These are phyloP conservation scores for Penicillium desertorum DNA, from an alignment of 495 filamentous ascomycete species.

Conservation along the genomic window DNA sequence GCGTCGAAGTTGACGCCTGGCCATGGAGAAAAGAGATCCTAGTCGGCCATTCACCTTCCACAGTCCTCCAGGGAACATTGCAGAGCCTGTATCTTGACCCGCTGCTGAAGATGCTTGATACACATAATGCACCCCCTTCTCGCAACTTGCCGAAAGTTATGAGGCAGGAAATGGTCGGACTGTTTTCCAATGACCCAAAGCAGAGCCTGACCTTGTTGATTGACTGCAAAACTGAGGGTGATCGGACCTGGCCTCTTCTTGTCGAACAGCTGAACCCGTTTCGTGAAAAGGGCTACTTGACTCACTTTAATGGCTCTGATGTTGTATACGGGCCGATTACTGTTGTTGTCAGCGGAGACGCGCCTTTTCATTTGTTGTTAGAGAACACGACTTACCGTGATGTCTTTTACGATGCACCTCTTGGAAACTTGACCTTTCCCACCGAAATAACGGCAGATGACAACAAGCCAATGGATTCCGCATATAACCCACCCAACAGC, in stretches of 20 bases:
- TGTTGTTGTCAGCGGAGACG: constrained; percentile 66
- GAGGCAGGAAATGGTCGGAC: constrained; percentile 39
- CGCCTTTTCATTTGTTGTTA: constrained; percentile 46
- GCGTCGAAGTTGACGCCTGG: constrained; percentile 77
- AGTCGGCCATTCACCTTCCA: constrained; percentile 44
- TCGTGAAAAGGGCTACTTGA: constrained; percentile 57
- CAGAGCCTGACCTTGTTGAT: constrained; percentile 35
- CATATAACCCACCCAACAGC: constrained; percentile 35
- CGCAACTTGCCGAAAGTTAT: not conserved
- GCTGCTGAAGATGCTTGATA: constrained; percentile 42
- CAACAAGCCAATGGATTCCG: not conserved
- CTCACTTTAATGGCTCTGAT: constrained; percentile 50
- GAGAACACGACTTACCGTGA: constrained; percentile 53
- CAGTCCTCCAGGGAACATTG: constrained; percentile 33
- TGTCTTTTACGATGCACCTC: constrained; percentile 70
- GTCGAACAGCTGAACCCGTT: constrained; percentile 54
- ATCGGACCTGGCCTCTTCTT: constrained; percentile 48
- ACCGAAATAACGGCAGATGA: not conserved
- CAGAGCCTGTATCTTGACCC: constrained; percentile 64
- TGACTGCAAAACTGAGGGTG: constrained; percentile 37
- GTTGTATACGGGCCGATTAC: constrained; percentile 57
- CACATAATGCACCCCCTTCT: constrained; percentile 16
- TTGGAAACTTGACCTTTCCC: constrained; percentile 40
- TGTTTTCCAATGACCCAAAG: constrained; percentile 52
- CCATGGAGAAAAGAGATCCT: constrained; percentile 50